Base-by-base conservation (phyloP, 176 grass and related monocot genomes). In the Aegilops umbellulata region DNA sequence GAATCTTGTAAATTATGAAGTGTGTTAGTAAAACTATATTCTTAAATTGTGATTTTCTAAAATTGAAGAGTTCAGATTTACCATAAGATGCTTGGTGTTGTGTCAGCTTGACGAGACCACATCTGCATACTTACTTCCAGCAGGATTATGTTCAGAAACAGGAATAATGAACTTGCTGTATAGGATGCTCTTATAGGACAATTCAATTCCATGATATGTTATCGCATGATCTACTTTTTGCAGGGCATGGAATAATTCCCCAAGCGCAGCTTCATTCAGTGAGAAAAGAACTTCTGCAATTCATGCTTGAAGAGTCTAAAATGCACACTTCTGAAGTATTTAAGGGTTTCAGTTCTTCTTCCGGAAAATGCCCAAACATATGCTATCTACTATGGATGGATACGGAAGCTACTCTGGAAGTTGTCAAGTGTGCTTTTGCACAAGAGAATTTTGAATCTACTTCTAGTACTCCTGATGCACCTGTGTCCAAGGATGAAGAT, bases 241-340 rank as follows among this genome's bases (percentile, higher is more conserved):
- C 82, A 98, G 96, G 96, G 27, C 92, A 95, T 86, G 96, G 96
- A n/a, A 91, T 41, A 77, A 88, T 98, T 87, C 77, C 88, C 65
- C 75, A 17, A 82, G 71, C 82, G 39, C 75, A 70, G 32, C 78
- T 94, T 83, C 83, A 82, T 79, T 88, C 92, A 36, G 91, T 94
- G 68, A 87, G 84, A 90, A 82, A 70, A 86, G 96, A 95, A 91
- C 82, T 98, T 39, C 44, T 98, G 78, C 87, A 90, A 51, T 98
- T 98, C 90, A 87, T 98, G 85, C 88, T 98, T 23, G 96, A 98
- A 77, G 93, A 98, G 71, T 98, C 96, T 30, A 98, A 85, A 62
- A 86, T 88, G 27, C 41, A 63, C 29, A 83, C 75, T 84, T 92
- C 93, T 89, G 86, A 91, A 89, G 83, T 92, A 62, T 90, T 74